Conservation (phyloP, 768 basidiomycete species). For the Termitomyces bulborhizus region DNA sequence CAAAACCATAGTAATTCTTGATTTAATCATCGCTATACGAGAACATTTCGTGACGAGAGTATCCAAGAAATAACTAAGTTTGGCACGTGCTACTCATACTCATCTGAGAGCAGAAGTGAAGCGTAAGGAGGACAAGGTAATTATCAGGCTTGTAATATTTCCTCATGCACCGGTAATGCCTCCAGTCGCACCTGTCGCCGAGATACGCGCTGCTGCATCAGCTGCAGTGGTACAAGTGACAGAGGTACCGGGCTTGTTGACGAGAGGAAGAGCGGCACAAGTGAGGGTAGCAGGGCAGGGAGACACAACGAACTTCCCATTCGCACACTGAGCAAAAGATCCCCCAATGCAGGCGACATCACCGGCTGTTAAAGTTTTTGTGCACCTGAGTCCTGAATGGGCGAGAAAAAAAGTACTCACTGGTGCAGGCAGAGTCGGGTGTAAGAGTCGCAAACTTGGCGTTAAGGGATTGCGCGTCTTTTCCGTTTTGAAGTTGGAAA, state of each 20-base stretch:
- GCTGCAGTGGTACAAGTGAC: conserved; percentile 42
- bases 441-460: conserved; percentile 44
- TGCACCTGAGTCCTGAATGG: too few relatives aligned
- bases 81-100: neutral
- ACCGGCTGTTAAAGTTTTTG: conserved; percentile 16
- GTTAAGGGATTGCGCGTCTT: conserved; percentile 45
- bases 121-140: neutral
- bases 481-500: conserved; percentile 39
- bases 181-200: conserved; percentile 34
- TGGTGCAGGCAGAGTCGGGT: neutral
- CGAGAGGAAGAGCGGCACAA: conserved; percentile 49
- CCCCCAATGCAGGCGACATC: conserved; percentile 39
- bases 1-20: too few relatives aligned
- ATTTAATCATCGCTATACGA: too few relatives aligned
- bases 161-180: conserved; percentile 30
- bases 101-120: neutral
- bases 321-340: conserved; percentile 46
- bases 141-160: neutral
- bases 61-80: too few relatives aligned
- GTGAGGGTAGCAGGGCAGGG: conserved; percentile 29
- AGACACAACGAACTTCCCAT: conserved; percentile 36
- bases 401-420: too few relatives aligned
- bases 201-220: conserved; percentile 39
- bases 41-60: too few relatives aligned
- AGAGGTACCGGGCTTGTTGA: conserved; percentile 46